Conservation (phyloP, 2,329 filamentous ascomycete genomes). For the Fusarium pseudonygamai region DNA sequence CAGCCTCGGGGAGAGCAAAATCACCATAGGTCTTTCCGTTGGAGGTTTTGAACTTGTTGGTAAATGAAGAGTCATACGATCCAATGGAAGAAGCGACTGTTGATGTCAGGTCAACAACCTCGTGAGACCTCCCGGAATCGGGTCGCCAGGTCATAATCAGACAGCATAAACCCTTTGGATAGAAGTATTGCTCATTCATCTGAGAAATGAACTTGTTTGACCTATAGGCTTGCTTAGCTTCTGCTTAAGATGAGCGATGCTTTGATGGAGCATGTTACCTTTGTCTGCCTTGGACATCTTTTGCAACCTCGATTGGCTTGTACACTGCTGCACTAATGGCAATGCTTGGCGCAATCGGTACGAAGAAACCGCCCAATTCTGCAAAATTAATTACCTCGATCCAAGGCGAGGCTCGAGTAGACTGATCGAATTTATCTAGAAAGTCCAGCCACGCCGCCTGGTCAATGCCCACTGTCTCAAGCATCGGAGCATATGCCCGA, state of each 20-base stretch:
- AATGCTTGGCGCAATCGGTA: conserved; percentile 8
- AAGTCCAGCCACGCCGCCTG: conserved; percentile 13
- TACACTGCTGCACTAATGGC: conserved; percentile 9
- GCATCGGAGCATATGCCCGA: conserved; percentile 5
- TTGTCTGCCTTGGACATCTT: conserved; percentile 7
- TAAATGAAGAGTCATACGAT: background rate
- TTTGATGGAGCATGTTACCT: background rate
- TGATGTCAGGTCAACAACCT: conserved; percentile 30
- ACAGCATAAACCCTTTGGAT: conserved; percentile 62
- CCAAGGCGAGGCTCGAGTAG: background rate
- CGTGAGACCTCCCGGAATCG: conserved; percentile 40
- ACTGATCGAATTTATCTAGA: conserved; percentile 15
- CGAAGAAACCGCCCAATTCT: conserved; percentile 5
- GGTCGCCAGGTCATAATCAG: conserved; percentile 63
- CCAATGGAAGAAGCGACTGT: background rate
- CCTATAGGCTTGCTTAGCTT: background rate
- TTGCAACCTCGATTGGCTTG: background rate
- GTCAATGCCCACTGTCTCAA: background rate
- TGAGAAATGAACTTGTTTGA: conserved; percentile 8
- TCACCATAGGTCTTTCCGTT: conserved; percentile 16
- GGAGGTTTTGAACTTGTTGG: conserved; percentile 9
- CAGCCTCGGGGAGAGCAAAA: conserved; percentile 56
- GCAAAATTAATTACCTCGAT: conserved; percentile 18
- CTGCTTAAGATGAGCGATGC: background rate
- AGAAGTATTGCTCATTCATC: conserved; percentile 57